phyloP scores from a whole-genome alignment of 2,329 filamentous ascomycete species.

The Lasiodiplodia theobromae region DNA sequence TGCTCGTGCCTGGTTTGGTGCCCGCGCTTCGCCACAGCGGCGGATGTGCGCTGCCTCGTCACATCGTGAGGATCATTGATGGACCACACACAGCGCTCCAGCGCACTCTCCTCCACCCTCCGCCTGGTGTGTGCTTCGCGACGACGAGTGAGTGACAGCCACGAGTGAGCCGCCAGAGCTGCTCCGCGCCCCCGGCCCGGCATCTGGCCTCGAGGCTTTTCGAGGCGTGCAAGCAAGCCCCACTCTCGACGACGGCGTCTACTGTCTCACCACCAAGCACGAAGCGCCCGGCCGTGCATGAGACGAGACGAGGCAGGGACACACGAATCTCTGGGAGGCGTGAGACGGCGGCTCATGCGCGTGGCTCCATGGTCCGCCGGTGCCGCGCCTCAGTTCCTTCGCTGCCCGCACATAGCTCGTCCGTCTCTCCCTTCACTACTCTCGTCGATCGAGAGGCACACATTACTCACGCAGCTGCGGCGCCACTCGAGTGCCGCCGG shows the following conservation, averaged over 20 bases:
- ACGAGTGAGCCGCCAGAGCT: not conserved
- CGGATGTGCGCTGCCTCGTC: conserved; percentile 19
- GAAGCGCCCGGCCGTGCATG: conserved; percentile 22
- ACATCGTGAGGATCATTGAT: conserved; percentile 29
- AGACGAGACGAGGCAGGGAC: conserved; percentile 19
- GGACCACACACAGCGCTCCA: conserved; percentile 15
- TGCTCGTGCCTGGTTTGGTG: conserved; percentile 6
- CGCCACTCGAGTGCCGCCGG: conserved; percentile 14
- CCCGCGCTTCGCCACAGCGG: conserved; percentile 28
- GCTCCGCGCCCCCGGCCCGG: not conserved
- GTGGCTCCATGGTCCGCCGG: not conserved
- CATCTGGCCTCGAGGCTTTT: conserved; percentile 6
- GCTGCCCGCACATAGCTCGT: not conserved
- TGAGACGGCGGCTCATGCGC: conserved; percentile 16
- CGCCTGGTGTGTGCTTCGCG: conserved; percentile 12
- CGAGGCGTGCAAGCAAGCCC: conserved; percentile 26
- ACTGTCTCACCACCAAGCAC: conserved; percentile 25
- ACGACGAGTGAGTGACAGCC: conserved; percentile 16
- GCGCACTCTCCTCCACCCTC: conserved; percentile 10
- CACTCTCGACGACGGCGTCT: conserved; percentile 21
- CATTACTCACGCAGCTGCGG: conserved; percentile 15
- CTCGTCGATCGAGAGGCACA: conserved; percentile 6
- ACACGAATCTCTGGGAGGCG: not conserved
- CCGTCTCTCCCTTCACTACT: conserved; percentile 14
- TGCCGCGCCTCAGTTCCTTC: not conserved